Evolutionary conservation across 306 rosid genomes (phyloP), one percentile per base, ranked within the genome.

Genomic region (Cyamopsis tetragonoloba): DNA sequence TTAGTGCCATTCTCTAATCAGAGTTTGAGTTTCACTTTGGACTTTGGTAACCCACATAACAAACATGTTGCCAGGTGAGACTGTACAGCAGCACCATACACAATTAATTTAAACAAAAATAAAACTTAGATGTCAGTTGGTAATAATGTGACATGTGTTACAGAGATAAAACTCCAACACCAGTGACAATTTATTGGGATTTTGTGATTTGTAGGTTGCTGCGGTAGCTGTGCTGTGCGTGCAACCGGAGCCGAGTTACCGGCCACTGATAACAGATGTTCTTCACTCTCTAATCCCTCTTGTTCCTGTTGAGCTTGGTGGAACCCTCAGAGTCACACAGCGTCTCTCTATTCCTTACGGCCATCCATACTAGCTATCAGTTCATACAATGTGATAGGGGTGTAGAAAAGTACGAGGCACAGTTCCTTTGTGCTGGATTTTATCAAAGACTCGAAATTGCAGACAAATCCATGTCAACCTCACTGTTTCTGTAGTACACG

Each of bases 211-310:
- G 67, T 68, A 93, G 96, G 97, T 88, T 61, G 97, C 99, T 61
- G 99, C 97, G 20, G 97, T 93, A 1, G 98, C 98, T 4, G 96
- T 93, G 85, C 50, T 93, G 13, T 93, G 98, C 37, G 97, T 93
- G 69, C 98, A 93, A 74, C 95, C 98, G 3, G 98, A 93, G 49
- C 96, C 96, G 0, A 84, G 96, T 76, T 93, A 93, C 63, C 88
- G 97, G 0, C 99, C 97, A 0, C 67, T 93, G 49, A 93, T 93
- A 48, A 86, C 88, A 3, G 97, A 93, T 66, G 97, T 93, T 56
- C 74, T 93, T 39, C 99, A 93, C 64, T 90, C 99, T 1, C 99
- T 93, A 12, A 39, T 86, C 49, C 99, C 99, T 66, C 92, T 93
- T 35, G 95, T 93, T 57, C 97, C 95, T 0, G 65, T 79, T 11